Evolutionary conservation across 1,139 yeast species (phyloP).

Genomic region (Saccharomycopsis hybrid): DNA sequence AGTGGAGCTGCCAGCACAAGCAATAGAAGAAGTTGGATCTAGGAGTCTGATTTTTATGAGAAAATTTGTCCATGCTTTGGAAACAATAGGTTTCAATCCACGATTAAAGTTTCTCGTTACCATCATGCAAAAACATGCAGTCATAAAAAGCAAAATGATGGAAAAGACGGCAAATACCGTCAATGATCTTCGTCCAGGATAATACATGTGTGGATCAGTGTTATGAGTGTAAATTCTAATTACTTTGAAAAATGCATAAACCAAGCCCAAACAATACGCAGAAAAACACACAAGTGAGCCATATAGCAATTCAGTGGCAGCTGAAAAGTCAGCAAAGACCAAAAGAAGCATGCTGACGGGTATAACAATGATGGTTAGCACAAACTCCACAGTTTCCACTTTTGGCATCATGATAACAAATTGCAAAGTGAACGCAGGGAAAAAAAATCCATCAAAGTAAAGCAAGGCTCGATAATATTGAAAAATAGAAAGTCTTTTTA

Average conservation of each 20-base stretch:
- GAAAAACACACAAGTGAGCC: slow-evolving; percentile 8
- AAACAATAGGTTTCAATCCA: slow-evolving; percentile 19
- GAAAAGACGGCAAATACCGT: slow-evolving; percentile 20
- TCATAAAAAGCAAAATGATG: slow-evolving; percentile 15
- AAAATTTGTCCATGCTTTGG: slow-evolving; percentile 7
- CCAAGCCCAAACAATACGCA: slow-evolving; percentile 17
- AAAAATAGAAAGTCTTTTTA: slow-evolving; percentile 6
- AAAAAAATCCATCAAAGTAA: slow-evolving; percentile 20
- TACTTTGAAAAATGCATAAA: slow-evolving; percentile 20
- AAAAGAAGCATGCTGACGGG: slow-evolving; percentile 13
- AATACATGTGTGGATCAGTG: slow-evolving; percentile 16
- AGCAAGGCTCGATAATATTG: slow-evolving; percentile 19
- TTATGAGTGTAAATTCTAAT: slow-evolving; percentile 21
- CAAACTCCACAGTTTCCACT: slow-evolving; percentile 17
- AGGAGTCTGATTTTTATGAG: no score
- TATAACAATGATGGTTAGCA: slow-evolving; percentile 19
- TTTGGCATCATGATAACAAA: slow-evolving; percentile 21
- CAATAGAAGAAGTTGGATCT: no score
- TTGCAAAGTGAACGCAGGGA: slow-evolving; percentile 21
- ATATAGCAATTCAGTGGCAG: slow-evolving; percentile 14
- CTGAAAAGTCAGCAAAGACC: slow-evolving; percentile 16
- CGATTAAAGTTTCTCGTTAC: slow-evolving; percentile 18
- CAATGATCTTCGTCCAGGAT: slow-evolving; percentile 21
- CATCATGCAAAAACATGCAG: slow-evolving; percentile 8
- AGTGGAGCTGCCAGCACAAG: no score